Base-by-base conservation (phyloP, 768 basidiomycete species). In the Dacryopinax primogenitus region DNA sequence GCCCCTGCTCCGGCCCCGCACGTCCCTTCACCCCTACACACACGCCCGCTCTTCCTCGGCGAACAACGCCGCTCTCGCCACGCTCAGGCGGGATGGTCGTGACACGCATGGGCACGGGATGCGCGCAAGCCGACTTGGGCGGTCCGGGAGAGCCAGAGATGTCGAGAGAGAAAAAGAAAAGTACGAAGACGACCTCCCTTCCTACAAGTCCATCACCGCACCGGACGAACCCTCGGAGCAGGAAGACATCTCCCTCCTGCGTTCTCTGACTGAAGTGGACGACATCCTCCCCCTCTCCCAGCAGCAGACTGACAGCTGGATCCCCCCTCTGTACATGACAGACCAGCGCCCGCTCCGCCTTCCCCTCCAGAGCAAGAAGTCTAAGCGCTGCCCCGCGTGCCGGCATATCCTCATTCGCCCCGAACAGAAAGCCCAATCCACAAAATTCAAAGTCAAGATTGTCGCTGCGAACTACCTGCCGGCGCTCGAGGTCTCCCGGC, bases 321-420 rank as follows among this genome's bases (percentile, higher is more conserved):
- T 15, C 37, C 18, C 64, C 9, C 63, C 34, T 35, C 33, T 64
- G 16, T 58, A 2, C 74, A 94, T 91, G 11, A 44, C 18, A 33
- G 87, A 93, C 41, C 80, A 94, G 13, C 84, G 84, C 72, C 96
- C 96, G 0, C 79, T 90, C 51, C 88, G 96, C 33, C 90, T 97
- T 69, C 93, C 92, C 0, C 80, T 99, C 0, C 91, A 89, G 69
- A 90, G 92, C 0, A 98, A 97, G 74, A 84, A 88, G 63, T 92
- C 93, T 1, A 98, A 98, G 76, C 90, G 96, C 2, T 99, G 96
- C 77, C 87, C 92, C 15, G 82, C 81, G 1, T 99, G 96, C 73
- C 86, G 90, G 18, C 95, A 98, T 74, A 96, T 98, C 70, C 83
- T 99, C 68, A 96, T 97, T 76, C 96, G 97, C 73, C 96, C 96